Conservation (phyloP, 345 rosid genomes). For the Eucalyptus guilfoylei region DNA sequence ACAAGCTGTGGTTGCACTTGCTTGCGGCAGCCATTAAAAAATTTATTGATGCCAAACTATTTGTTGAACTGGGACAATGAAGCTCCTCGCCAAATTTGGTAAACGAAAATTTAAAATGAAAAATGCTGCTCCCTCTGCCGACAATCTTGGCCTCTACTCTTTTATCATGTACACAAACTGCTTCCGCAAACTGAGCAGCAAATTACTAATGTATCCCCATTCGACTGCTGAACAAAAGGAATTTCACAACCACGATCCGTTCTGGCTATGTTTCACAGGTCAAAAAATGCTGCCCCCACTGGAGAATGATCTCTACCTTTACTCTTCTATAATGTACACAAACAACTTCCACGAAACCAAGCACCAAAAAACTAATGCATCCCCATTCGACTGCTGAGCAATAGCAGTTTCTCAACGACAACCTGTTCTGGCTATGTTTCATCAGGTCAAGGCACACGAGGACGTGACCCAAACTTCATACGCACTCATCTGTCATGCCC, state of each 20-base stretch:
- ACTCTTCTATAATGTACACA: background rate
- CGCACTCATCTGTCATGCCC: background rate
- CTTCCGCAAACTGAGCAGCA: background rate
- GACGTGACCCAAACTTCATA: rapidly evolving
- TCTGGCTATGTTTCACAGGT: background rate
- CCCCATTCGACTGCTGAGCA: background rate
- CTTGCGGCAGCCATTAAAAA: background rate
- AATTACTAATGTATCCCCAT: background rate
- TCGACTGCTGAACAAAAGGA: background rate
- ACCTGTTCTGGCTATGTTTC: background rate
- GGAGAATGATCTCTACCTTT: background rate
- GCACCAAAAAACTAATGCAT: background rate
- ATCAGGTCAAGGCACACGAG: background rate
- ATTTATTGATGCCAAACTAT: background rate
- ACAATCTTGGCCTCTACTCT: background rate
- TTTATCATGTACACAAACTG: background rate
- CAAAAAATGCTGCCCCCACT: background rate
- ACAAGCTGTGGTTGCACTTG: background rate
- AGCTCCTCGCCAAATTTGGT: background rate
- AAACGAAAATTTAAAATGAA: background rate
- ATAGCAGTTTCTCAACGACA: background rate
- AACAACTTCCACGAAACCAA: background rate
- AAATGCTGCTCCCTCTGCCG: background rate
- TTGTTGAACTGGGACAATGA: background rate
- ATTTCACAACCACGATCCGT: background rate